Evolutionary conservation across 1,284 basidiomycete genomes (phyloP), one percentile per base, ranked within the genome.

Genomic region (Schizophyllum commune): DNA sequence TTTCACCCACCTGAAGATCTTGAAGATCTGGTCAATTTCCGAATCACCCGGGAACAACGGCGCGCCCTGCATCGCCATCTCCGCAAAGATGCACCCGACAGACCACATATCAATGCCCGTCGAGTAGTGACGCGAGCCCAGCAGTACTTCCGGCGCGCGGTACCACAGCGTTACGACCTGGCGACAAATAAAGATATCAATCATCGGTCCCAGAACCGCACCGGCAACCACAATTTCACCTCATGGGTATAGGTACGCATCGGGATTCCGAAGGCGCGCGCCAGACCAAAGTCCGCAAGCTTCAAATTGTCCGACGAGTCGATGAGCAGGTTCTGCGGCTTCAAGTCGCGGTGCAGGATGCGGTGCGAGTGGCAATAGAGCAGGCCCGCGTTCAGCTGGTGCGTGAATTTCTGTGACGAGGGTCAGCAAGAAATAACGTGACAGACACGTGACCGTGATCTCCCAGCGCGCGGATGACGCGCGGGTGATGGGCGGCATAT

Each of bases 21-120:
- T 92, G 84, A 98, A 99, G 68, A 99, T 99, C 78, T 99, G 96
- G 77, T 99, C 96, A 69, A 99, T 99, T 76, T 99, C 96, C 32
- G 95, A 98, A 77, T 99, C 96, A 9, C 97, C 96, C 15, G 96
- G 96, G 83, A 98, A 98, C 20, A 98, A 82, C 1, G 96, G 96
- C 66, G 86, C 83, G 32, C 94, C 89, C 64, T 84, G 81, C 83
- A 91, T 87, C 58, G 91, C 85, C 94, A 96, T 96, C 76, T 96
- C 94, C 15, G 94, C 94, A 67, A 93, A 90, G 70, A 96, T 96
- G 68, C 92, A 94, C 1, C 96, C 96, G 19, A 98, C 95, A 56
- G 92, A 95, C 96, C 96, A 99, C 86, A 98, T 96, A 75, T 99
- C 97, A 70, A 98, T 92, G 32, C 92, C 91, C 1, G 97, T 99